Conservation (phyloP, 805 yeast species). For the Diddensiella caesifluorescens region DNA sequence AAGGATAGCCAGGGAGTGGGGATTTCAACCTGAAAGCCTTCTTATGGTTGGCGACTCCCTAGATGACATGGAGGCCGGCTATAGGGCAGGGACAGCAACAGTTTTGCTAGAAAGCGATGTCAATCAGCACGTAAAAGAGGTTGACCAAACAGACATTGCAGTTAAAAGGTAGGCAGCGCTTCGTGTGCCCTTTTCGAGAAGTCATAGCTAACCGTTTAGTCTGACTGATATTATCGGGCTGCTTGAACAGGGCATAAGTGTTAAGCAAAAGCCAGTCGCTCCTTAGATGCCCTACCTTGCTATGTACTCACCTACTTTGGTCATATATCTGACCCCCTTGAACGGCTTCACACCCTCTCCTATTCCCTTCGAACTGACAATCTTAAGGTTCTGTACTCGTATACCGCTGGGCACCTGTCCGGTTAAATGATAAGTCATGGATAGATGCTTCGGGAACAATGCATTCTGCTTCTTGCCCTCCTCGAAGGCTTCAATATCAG, state of each 20-base stretch:
- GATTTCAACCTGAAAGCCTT: slow-evolving; percentile 39
- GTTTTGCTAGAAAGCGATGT: slow-evolving; percentile 48
- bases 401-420: slow-evolving; percentile 76
- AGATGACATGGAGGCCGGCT: slow-evolving; percentile 64
- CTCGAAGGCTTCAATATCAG: slow-evolving; percentile 9
- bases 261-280: slow-evolving; percentile 7
- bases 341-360: slow-evolving; percentile 66
- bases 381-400: slow-evolving; percentile 58
- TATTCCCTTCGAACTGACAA: slow-evolving; percentile 52
- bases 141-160: slow-evolving; percentile 34
- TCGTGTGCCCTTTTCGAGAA: slow-evolving; percentile 16
- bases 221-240: slow-evolving; percentile 36
- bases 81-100: slow-evolving; percentile 56
- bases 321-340: slow-evolving; percentile 83
- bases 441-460: slow-evolving; percentile 41
- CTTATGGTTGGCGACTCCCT: slow-evolving; percentile 71
- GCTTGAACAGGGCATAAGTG: slow-evolving; percentile 35
- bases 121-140: slow-evolving; percentile 41
- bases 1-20: slow-evolving; percentile 49
- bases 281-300: slow-evolving; percentile 33
- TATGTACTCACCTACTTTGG: slow-evolving; percentile 56
- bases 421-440: slow-evolving; percentile 50
- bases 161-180: slow-evolving; percentile 26
- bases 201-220: slow-evolving; percentile 18
- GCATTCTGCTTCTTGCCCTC: slow-evolving; percentile 8